Evolutionary conservation across 1,284 basidiomycete species (phyloP).

Genomic region (Fereydounia khargensis): DNA sequence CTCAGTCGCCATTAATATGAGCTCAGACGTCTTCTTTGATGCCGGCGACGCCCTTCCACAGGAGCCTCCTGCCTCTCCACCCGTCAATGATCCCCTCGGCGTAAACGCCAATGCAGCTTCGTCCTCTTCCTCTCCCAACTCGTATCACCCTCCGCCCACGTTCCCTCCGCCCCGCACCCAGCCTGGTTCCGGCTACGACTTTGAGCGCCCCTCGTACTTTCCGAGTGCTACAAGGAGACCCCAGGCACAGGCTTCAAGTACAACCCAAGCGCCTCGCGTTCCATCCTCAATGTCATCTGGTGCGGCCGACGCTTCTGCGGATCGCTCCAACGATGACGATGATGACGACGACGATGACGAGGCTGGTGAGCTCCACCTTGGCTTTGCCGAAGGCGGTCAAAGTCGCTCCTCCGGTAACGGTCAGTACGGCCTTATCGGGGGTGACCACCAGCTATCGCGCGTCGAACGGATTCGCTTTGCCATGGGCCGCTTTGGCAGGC

Average conservation of each 20-base stretch:
- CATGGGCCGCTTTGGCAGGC: constrained; percentile 47
- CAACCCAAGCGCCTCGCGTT: too few relatives aligned
- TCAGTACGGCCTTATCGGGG: neutral
- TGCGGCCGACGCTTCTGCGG: too few relatives aligned
- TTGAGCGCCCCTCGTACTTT: constrained; percentile 47
- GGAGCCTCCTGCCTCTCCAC: constrained; percentile 2
- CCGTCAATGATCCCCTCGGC: constrained; percentile 21
- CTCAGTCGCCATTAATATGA: neutral
- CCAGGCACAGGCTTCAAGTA: neutral
- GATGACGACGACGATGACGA: neutral
- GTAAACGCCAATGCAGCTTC: constrained; percentile 13
- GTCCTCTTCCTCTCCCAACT: too few relatives aligned
- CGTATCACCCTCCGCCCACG: neutral
- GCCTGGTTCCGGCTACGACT: constrained; percentile 31
- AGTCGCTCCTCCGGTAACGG: neutral
- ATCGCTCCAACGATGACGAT: neutral
- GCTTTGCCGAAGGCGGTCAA: constrained; percentile 13
- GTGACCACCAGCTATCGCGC: constrained; percentile 2
- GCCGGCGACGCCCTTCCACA: constrained; percentile 39
- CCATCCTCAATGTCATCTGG: too few relatives aligned
- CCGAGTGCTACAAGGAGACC: constrained; percentile 11
- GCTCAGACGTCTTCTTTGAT: constrained; percentile 44
- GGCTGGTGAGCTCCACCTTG: constrained; percentile 12
- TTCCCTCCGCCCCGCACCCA: constrained; percentile 1
- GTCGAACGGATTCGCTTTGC: constrained; percentile 35